Evolutionary conservation across 306 rosid species (phyloP).

Genomic region (Cucumis cinereus): DNA sequence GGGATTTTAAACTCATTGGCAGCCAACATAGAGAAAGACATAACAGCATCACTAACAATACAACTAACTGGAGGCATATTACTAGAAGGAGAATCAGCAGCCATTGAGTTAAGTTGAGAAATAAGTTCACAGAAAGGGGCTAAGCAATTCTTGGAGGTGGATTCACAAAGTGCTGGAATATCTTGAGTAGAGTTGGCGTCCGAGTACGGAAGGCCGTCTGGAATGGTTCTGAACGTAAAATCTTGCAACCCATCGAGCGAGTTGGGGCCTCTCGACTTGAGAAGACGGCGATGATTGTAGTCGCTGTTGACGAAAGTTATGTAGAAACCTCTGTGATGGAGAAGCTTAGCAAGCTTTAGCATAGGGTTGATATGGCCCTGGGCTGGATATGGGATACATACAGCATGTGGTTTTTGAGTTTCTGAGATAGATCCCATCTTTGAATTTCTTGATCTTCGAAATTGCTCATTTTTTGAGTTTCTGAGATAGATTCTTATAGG

Average conservation of each 20-base stretch:
- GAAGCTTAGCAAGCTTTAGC: not conserved
- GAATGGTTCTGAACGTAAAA: not conserved
- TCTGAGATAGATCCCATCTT: not conserved
- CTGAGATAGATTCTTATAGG: no score
- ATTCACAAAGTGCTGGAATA: constrained; percentile 17
- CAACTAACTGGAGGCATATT: constrained; percentile 27
- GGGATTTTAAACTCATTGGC: constrained; percentile 37
- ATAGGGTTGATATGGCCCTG: constrained; percentile 7
- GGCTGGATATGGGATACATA: constrained; percentile 1
- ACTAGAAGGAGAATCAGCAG: not conserved
- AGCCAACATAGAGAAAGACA: constrained; percentile 37
- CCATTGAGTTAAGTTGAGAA: constrained; percentile 11
- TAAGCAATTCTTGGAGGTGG: constrained; percentile 23
- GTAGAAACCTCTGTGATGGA: not conserved
- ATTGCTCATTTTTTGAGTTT: not conserved
- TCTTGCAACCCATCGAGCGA: not conserved
- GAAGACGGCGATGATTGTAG: not conserved
- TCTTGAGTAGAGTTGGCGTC: constrained; percentile 35
- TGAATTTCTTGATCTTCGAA: not conserved
- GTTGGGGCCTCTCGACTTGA: not conserved
- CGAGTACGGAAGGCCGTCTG: constrained; percentile 46
- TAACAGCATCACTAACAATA: constrained; percentile 29
- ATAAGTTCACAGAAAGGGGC: constrained; percentile 31
- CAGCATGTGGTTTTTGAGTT: not conserved
- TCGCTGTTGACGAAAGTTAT: constrained; percentile 3